Evolutionary conservation across 2,329 filamentous ascomycete genomes (phyloP).

Genomic region (Fonsecaea pedrosoi): DNA sequence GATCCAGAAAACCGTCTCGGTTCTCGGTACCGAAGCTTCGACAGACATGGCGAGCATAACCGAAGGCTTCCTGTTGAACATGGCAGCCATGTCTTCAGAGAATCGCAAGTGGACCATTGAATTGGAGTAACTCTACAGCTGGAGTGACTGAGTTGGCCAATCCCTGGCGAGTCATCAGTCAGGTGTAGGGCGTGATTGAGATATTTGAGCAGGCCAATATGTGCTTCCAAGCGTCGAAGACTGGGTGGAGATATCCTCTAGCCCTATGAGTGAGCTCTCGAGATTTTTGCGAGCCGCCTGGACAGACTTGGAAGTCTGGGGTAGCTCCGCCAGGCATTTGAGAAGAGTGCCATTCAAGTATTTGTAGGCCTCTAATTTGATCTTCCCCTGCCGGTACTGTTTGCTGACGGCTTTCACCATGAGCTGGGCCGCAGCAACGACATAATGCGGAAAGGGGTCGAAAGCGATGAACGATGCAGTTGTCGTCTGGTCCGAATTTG

Average conservation of each 20-base stretch:
- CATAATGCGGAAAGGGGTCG: slow-evolving; percentile 45
- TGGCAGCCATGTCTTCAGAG: neutral
- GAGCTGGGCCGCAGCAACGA: slow-evolving; percentile 43
- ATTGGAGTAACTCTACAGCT: neutral
- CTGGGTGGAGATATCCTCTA: neutral
- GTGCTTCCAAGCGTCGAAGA: neutral
- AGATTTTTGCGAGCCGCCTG: slow-evolving; percentile 37
- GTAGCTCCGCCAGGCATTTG: slow-evolving; percentile 41
- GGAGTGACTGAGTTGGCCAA: neutral
- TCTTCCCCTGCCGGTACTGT: slow-evolving; percentile 39
- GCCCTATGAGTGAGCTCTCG: slow-evolving; percentile 12
- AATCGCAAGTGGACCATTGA: neutral
- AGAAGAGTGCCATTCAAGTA: slow-evolving; percentile 41
- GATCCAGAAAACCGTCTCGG: neutral
- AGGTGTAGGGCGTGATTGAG: neutral
- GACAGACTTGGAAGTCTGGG: slow-evolving; percentile 44
- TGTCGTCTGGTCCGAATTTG: slow-evolving; percentile 9
- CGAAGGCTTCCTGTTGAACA: neutral
- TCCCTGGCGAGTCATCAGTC: neutral
- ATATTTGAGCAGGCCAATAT: neutral
- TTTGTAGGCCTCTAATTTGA: slow-evolving; percentile 40
- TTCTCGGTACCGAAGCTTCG: neutral
- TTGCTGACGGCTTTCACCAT: slow-evolving; percentile 42
- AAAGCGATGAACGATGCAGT: slow-evolving; percentile 43
- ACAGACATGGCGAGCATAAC: neutral